Evolutionary conservation across 345 rosid species (phyloP), one percentile per base, ranked within the genome.

Genomic region (Sisymbrium altissimum): DNA sequence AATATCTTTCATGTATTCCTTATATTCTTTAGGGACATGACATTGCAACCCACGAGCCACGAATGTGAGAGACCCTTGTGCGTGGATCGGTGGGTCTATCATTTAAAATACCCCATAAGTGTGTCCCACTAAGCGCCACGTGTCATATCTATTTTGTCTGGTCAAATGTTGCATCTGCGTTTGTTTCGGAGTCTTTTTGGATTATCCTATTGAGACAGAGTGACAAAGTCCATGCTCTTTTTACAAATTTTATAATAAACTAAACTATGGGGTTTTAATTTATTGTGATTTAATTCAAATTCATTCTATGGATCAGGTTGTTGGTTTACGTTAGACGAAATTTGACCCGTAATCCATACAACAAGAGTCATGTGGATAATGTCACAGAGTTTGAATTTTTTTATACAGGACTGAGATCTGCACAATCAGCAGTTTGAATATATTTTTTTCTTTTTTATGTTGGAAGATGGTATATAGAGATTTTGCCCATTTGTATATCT

Each of bases 141-240:
- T 77, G 64, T 65, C 68, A 32, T 39, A 57, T 64, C 62, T 48
- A 2, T 9, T 8, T 12, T 71, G 61, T 39, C 46, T 64, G 80
- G 80, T 70, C 80, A 71, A 71, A 71, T 77, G 72, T 64, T 77
- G 72, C 68, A 71, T 64, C 60, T 64, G 67, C 62, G 53, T 64
- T 64, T 61, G 74, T 54, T 69, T 76, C 38, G 14, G 50, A 33
- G 43, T 17, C 45, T 53, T 19, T 52, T 64, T 18, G 13, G 7
- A 40, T 75, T 45, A 44, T 76, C 18, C n/a, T 58, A 39, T n/a
- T 9, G 19, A 48, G 55, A 59, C 56, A 41, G 36, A 7, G 40
- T 50, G 61, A 76, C 65, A 70, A 63, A 70, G 60, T 76, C 49
- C 66, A 76, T 69, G 70, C 79, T 63, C 70, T 45, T 63, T 76